Base-by-base conservation (phyloP, 257 asterid species). In the Echites panduratus region DNA sequence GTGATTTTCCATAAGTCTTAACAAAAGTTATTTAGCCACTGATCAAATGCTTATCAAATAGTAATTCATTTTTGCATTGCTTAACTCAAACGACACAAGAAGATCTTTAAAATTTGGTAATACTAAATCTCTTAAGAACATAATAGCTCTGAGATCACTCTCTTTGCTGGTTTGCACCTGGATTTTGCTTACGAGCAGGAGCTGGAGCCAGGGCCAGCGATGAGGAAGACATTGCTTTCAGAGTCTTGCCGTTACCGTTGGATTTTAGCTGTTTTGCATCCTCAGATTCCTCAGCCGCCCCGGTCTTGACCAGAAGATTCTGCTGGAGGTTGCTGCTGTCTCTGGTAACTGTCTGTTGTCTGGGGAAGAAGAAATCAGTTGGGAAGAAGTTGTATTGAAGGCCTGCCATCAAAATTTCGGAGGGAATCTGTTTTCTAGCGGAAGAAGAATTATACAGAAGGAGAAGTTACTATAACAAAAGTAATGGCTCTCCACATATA, bases 311-410 rank as follows among this genome's bases (percentile, higher is more conserved):
- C 50, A 75, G n/a, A 57, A 78, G 35, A 75, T 74, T 68, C 66
- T 79, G 79, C 58, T 78, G 87, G 48, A 41, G 81, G 40, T 27
- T 16, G 82, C 57, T 52, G 75, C 75, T 75, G 58, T 80, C 82
- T n/a, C 79, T 72, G 63, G 77, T 53, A 19, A 76, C 20, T 77
- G 78, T 57, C 22, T 70, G 80, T 54, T 83, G 85, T 19, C 77
- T 76, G 74, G 88, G 88, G 32, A 80, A 75, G 73, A 80, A 77
- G 83, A 86, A 84, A 76, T 84, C 88, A 20, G 90, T 86, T 32
- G 90, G 90, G 75, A 86, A 86, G 76, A 82, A 86, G 4, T 80
- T 82, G 87, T 86, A 86, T 69, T 84, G 87, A 45, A 84, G 84
- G 4, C 90, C 90, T 41, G 90, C 90, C 90, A 86, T 86, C 77